phyloP scores from a whole-genome alignment of 352 stramenopile species.

The Lagenidium giganteum region DNA sequence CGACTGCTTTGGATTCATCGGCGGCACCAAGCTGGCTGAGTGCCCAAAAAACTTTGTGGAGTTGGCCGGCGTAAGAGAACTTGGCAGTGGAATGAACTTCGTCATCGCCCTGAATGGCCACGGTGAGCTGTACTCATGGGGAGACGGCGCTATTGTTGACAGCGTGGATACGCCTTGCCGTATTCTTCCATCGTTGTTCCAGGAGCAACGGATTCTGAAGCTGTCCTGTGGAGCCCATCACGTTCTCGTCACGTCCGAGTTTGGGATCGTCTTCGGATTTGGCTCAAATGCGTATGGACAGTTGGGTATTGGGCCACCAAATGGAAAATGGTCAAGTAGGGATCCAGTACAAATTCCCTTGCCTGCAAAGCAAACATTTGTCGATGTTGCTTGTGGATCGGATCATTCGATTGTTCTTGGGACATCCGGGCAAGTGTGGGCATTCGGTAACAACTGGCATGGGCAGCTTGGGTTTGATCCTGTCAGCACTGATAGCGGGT shows the following conservation, averaged over 20 bases:
- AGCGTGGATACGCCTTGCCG: constrained; percentile 4
- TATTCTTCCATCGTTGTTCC: constrained; percentile 11
- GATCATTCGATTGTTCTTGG: constrained; percentile 64
- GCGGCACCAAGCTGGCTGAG: constrained; percentile 31
- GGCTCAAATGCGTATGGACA: constrained; percentile 66
- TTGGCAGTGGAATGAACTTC: constrained; percentile 31
- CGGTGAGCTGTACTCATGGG: constrained; percentile 37
- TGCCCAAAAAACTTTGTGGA: constrained; percentile 43
- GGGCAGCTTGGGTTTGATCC: constrained; percentile 65
- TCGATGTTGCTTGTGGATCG: constrained; percentile 59
- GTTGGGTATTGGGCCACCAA: constrained; percentile 46
- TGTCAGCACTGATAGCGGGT: constrained; percentile 8
- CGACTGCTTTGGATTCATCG: constrained; percentile 46
- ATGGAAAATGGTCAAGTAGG: constrained; percentile 5
- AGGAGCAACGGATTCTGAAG: constrained; percentile 29
- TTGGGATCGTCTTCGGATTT: constrained; percentile 42
- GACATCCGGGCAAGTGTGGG: constrained; percentile 31
- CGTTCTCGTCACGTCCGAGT: constrained; percentile 18
- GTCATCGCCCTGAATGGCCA: constrained; percentile 23
- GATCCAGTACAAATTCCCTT: constrained; percentile 18
- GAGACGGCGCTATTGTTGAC: constrained; percentile 6
- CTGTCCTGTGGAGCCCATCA: constrained; percentile 45
- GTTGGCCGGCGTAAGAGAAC: constrained; percentile 22
- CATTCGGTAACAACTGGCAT: constrained; percentile 64
- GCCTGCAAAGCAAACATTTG: constrained; percentile 2